Percentiles rank a stretch among this genome's conserved stretches.
phyloP scores from a whole-genome alignment of 176 grass and related monocot genomes.

The Cenchrus fungigraminus region DNA sequence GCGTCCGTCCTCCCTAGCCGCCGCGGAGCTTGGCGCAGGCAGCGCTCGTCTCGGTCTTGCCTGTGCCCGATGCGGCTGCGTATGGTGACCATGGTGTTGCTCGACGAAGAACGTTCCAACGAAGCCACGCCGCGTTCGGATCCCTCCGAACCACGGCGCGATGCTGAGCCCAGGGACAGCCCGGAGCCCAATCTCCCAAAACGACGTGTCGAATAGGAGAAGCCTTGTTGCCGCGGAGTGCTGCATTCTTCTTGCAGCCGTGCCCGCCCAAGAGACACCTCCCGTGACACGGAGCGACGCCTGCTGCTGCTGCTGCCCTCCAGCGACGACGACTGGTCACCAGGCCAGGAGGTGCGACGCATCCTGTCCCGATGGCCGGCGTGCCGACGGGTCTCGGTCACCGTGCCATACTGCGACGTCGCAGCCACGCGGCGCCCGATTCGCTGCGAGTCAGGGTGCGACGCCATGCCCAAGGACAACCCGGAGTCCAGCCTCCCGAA shows the following conservation, averaged over 20 bases:
- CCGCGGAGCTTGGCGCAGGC: background rate
- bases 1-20: background rate
- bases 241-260: background rate
- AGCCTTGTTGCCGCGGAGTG: background rate
- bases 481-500: too few species aligned
- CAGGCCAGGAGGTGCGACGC: background rate
- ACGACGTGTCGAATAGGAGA: background rate
- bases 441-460: too few species aligned
- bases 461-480: too few species aligned
- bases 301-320: too few species aligned
- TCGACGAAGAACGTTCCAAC: slow-evolving; percentile 19
- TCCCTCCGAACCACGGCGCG: background rate
- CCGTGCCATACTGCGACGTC: slow-evolving; percentile 2
- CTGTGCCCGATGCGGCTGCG: slow-evolving; percentile 18
- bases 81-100: slow-evolving; percentile 21
- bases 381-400: background rate
- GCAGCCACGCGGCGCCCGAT: too few species aligned
- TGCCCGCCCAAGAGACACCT: background rate
- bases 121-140: background rate
- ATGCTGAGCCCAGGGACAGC: background rate
- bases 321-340: background rate
- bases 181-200: background rate
- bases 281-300: background rate
- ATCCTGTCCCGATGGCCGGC: background rate
- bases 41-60: background rate